Evolutionary conservation across 1,284 basidiomycete genomes (phyloP).

Genomic region (Papiliotrema laurentii): DNA sequence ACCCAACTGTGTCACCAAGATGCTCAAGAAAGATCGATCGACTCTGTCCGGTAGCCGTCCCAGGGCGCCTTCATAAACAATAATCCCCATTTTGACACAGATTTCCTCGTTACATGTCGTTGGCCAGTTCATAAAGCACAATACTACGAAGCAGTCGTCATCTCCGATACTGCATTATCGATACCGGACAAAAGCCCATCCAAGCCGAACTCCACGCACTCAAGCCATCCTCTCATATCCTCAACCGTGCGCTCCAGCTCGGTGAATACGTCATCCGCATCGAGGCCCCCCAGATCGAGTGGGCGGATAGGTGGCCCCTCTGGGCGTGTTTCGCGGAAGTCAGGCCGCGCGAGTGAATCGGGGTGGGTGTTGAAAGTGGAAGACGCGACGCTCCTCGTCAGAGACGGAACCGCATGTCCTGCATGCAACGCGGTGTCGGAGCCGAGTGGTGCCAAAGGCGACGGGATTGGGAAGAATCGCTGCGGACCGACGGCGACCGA

Average conservation of each 20-base stretch:
- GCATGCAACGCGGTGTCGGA: too few relatives aligned
- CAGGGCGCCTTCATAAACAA: too few relatives aligned
- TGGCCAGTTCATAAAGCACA: not conserved
- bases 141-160: not conserved
- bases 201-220: conserved; percentile 67
- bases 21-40: too few relatives aligned
- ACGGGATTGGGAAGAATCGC: conserved; percentile 50
- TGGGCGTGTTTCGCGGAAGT: too few relatives aligned
- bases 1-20: too few relatives aligned
- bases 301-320: conserved; percentile 54
- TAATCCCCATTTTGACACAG: too few relatives aligned
- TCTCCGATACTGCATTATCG: not conserved
- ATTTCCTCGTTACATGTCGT: too few relatives aligned
- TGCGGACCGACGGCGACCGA: conserved; percentile 48
- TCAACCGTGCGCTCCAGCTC: conserved; percentile 72
- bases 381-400: too few relatives aligned
- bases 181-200: conserved; percentile 51
- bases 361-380: too few relatives aligned
- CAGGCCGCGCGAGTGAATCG: too few relatives aligned
- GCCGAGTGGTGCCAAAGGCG: conserved; percentile 51
- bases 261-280: conserved; percentile 62
- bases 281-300: conserved; percentile 64
- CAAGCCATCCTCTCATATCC: conserved; percentile 74
- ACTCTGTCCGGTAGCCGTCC: too few relatives aligned
- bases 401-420: too few relatives aligned